Conservation (phyloP, 2,329 filamentous ascomycete species). For the Botrytis fabae region DNA sequence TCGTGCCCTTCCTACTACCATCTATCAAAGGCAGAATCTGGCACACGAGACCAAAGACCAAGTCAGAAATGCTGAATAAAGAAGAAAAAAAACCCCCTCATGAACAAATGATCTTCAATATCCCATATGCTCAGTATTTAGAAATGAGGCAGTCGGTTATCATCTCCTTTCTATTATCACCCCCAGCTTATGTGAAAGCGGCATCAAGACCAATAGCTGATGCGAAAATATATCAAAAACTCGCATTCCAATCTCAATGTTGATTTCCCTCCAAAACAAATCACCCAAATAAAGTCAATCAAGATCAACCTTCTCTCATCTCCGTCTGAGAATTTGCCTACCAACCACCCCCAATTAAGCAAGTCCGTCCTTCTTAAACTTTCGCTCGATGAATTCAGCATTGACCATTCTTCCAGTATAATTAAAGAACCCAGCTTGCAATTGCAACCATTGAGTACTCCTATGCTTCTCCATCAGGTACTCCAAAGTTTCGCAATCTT, state of each 20-base stretch:
- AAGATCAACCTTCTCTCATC: too few species aligned
- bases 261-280: not conserved
- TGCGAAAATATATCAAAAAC: not conserved
- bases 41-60: not conserved
- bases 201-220: not conserved
- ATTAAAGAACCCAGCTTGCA: conserved; percentile 41
- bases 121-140: not conserved
- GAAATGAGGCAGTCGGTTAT: not conserved
- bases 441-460: conserved; percentile 38
- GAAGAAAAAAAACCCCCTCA: not conserved
- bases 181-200: not conserved
- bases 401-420: conserved; percentile 39
- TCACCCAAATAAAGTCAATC: not conserved
- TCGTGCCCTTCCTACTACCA: not conserved
- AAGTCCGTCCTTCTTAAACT: conserved; percentile 36
- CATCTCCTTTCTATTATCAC: not conserved
- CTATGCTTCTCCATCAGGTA: conserved; percentile 33
- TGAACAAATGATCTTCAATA: not conserved
- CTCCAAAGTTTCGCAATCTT: conserved; percentile 39
- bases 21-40: not conserved
- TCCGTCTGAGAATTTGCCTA: not conserved
- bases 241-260: not conserved
- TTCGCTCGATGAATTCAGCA: conserved; percentile 37
- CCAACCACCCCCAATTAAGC: not conserved
- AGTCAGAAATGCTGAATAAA: not conserved